Base-by-base conservation (phyloP, 768 basidiomycete species). In the Termitomyces sp. region DNA sequence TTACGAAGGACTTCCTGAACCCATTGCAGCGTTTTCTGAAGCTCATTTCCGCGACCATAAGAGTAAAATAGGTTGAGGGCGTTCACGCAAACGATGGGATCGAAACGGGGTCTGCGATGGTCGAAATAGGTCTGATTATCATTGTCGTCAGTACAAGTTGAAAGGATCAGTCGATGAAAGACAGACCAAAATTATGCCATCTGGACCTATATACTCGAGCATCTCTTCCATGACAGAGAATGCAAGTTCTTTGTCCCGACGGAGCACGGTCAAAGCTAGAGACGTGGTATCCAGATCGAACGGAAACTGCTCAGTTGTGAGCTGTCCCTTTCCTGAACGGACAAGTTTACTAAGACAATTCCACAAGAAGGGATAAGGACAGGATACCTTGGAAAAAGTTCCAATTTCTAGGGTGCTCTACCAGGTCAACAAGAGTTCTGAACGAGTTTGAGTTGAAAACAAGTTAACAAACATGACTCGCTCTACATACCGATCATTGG, bases 281-380 rank as follows among this genome's bases (percentile, higher is more conserved):
- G 84, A 82, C 0, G 84, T 85, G 0, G 83, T 85, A 59, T 85
- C 83, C 28, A 84, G 67, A 66, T 86, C 84, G 58, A 71, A 75
- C 0, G 82, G 82, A 61, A 81, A 83, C 26, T 71, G 68, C 43
- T 75, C 73, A 3, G 79, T 81, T 3, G 80, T 82, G 4, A 80
- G 67, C 35, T 72, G 63, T 8, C 71, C 72, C 52, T 73, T 71
- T 11, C 73, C 75, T 76, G 50, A 26, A 47, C 50, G 47, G 33
- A 52, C 49, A 44, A 32, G 47, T 50, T 44, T 9, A 50, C 32
- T 51, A 5, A 61, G 7, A 20, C 30, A 24, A 52, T 48, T 22
- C 47, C 30, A 33, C 13, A 14, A 40, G 33, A 38, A 35, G 16
- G 7, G 35, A 50, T 32, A 65, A 50, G 18, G 8, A 51, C 10